Conservation (phyloP, 208 protist species). For the Acanthamoeba triangularis region DNA sequence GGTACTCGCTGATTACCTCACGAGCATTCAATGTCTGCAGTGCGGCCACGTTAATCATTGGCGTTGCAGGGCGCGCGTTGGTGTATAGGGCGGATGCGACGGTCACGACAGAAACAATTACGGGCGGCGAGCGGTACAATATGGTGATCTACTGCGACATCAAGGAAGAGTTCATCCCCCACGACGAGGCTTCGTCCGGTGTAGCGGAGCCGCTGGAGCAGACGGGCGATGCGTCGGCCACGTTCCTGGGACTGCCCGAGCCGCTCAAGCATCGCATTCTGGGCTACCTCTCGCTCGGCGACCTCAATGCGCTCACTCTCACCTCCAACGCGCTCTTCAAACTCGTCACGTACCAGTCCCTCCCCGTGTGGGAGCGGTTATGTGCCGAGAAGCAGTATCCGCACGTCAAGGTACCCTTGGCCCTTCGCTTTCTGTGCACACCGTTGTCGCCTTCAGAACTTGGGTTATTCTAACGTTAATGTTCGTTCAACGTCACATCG, state of each 20-base stretch:
- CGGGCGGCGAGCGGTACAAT: slow-evolving; percentile 50
- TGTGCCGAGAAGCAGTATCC: background rate
- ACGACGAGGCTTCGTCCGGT: background rate
- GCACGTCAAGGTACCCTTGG: background rate
- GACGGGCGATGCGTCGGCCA: background rate
- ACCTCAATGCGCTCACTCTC: background rate
- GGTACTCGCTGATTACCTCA: background rate
- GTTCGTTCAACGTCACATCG: background rate
- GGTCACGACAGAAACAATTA: slow-evolving; percentile 21
- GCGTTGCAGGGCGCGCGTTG: background rate
- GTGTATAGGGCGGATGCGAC: background rate
- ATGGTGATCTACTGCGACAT: slow-evolving; percentile 57
- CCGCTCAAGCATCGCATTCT: background rate
- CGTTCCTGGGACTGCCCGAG: slow-evolving; percentile 2
- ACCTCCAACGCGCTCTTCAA: slow-evolving; percentile 33
- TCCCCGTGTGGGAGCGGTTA: slow-evolving; percentile 37
- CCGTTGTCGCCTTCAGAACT: background rate
- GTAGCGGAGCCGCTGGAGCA: background rate
- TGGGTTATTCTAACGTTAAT: too few relatives aligned
- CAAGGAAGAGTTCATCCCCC: background rate
- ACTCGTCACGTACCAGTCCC: slow-evolving; percentile 21
- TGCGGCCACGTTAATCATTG: too few relatives aligned
- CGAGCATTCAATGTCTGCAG: too few relatives aligned
- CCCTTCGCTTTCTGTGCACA: background rate
- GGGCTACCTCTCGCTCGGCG: background rate